Base-by-base conservation (phyloP, 441 rosid species). In the Erodium trifolium region DNA sequence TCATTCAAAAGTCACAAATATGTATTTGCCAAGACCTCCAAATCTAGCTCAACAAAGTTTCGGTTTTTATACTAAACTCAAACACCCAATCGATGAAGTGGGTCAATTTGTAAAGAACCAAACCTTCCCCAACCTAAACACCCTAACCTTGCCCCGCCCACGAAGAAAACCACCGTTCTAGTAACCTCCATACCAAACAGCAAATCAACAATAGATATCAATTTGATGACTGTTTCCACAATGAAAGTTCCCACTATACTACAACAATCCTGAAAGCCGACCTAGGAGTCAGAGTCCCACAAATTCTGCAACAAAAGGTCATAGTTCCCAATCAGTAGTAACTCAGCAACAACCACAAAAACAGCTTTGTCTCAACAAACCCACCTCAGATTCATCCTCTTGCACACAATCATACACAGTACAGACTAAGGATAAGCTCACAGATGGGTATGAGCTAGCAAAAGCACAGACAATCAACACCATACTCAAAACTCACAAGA, bases 231-330 rank as follows among this genome's bases (percentile, higher is more conserved):
- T 17, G 27, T 13, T 6, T 34, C 68, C 8, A 37, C 27, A 8
- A 39, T 16, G 51, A 17, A 17, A 39, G 8, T 31, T 6, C 8
- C 68, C 53, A 69, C 29, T 19, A 11, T 8, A 62, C 0, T 5
- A 37, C 17, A 23, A 45, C 9, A 9, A 19, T n/a, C 27, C 11
- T 2, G n/a, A 49, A 55, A 55, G 2, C 62, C 62, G 11, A 55
- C 62, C 16, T 55, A 27, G 16, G 19, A 55, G 4, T 16, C 62
- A 60, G 60, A 43, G 49, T 63, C 74, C 53, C 76, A 80, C 74
- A 67, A 77, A 67, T 72, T 70, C 83, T 76, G 81, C 68, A 76
- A 67, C 73, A 75, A 67, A 69, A 79, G 70, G 68, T 78, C 83
- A 80, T 68, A 9, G 34, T 59, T 75, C 77, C 68, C 77, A 80